These are phyloP conservation scores for Lyophyllum atratum DNA, from an alignment of 768 basidiomycete genomes.

Conservation along the genomic window DNA sequence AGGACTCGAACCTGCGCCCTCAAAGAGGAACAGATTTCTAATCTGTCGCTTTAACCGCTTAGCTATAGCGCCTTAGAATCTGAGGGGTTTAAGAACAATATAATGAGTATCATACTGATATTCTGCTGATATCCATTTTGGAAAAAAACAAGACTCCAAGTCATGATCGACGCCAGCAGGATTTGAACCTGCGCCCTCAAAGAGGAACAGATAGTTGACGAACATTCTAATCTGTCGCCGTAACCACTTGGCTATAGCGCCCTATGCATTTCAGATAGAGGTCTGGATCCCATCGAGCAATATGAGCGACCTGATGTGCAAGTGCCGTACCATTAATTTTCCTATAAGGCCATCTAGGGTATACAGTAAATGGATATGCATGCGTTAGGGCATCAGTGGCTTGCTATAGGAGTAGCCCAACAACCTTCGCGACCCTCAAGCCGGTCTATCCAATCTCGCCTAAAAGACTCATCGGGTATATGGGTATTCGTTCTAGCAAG, in stretches of 20 bases:
- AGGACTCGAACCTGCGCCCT: slow-evolving; percentile 59
- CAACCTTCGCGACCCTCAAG: slow-evolving; percentile 15
- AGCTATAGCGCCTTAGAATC: slow-evolving; percentile 63
- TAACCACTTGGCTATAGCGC: slow-evolving; percentile 80
- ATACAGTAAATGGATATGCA: no score
- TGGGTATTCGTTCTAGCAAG: slow-evolving; percentile 6
- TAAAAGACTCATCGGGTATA: slow-evolving; percentile 9
- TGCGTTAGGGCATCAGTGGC: background rate
- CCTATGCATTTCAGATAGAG: no score
- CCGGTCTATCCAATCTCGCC: slow-evolving; percentile 21
- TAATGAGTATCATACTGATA: background rate
- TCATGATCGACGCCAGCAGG: no score
- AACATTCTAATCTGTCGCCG: slow-evolving; percentile 73
- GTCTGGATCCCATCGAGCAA: no score
- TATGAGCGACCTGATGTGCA: no score
- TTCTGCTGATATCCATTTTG: no score
- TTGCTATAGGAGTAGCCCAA: slow-evolving; percentile 3
- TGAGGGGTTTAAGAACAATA: background rate
- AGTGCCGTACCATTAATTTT: no score
- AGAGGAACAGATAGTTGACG: no score
- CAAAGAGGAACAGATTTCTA: slow-evolving; percentile 57
- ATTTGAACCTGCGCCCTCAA: no score
- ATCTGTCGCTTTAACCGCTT: slow-evolving; percentile 80
- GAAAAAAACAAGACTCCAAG: no score
- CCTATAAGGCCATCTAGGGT: no score